These are phyloP conservation scores for Globisporangium heterothallicum DNA, from an alignment of 352 stramenopile genomes.

Conservation along the genomic window DNA sequence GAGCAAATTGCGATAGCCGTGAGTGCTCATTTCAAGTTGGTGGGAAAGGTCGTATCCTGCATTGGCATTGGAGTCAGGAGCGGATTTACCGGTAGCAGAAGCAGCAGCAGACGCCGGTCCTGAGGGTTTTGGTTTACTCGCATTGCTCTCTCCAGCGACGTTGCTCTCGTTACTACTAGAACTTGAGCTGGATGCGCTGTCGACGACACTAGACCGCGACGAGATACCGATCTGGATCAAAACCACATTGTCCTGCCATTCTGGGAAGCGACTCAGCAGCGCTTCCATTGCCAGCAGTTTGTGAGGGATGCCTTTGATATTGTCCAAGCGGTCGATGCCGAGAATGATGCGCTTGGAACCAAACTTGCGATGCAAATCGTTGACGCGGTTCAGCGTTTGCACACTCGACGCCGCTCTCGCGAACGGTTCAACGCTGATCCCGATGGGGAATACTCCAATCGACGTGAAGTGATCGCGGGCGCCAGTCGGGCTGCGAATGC, in stretches of 20 bases:
- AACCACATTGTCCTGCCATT: constrained; percentile 94
- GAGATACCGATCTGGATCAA: constrained; percentile 96
- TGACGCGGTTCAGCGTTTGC: constrained; percentile 54
- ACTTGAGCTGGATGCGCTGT: constrained; percentile 11
- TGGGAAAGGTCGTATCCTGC: constrained; percentile 34
- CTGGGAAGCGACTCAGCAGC: constrained; percentile 77
- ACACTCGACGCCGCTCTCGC: constrained; percentile 49
- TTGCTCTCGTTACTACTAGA: constrained; percentile 15
- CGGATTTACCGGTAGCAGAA: neutral
- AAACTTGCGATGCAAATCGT: constrained; percentile 73
- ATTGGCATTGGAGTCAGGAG: constrained; percentile 6
- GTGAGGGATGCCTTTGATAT: constrained; percentile 88
- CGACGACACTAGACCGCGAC: constrained; percentile 46
- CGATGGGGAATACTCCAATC: constrained; percentile 84
- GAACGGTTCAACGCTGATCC: constrained; percentile 83
- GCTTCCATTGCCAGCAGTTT: constrained; percentile 86
- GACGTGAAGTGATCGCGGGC: constrained; percentile 84
- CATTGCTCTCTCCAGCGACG: neutral
- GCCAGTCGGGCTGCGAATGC: constrained; percentile 58
- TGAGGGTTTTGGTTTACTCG: too few species aligned
- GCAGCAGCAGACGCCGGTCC: neutral
- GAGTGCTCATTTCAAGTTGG: constrained; percentile 75
- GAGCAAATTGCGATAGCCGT: constrained; percentile 63
- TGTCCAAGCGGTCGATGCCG: constrained; percentile 80
- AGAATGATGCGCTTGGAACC: constrained; percentile 80